phyloP scores from a whole-genome alignment of 768 basidiomycete genomes.

The Amanita brunnescens region DNA sequence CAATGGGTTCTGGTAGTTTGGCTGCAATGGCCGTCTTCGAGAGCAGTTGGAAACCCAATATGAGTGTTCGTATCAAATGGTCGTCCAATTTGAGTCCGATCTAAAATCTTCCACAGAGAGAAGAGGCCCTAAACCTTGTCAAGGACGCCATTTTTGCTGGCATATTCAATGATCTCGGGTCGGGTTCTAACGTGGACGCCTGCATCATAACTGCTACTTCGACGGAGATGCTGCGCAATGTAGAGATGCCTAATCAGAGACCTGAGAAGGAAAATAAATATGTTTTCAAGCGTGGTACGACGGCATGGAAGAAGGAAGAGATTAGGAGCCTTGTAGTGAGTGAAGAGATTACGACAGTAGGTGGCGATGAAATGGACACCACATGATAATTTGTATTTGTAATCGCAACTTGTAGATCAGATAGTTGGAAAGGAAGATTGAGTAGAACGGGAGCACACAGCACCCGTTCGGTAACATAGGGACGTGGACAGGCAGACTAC shows the following conservation, averaged over 20 bases:
- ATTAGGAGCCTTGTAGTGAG: constrained; percentile 63
- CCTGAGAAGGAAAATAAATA: constrained; percentile 67
- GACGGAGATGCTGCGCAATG: constrained; percentile 92
- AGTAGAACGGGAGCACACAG: no score
- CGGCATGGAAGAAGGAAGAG: constrained; percentile 78
- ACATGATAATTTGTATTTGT: constrained; percentile 31
- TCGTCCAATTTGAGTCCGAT: background rate
- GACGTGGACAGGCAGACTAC: no score
- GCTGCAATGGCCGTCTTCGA: constrained; percentile 99
- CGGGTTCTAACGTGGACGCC: constrained; percentile 97
- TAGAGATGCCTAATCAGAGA: constrained; percentile 84
- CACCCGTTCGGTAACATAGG: no score
- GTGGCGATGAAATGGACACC: constrained; percentile 75
- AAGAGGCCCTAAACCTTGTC: constrained; percentile 76
- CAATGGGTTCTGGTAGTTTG: constrained; percentile 94
- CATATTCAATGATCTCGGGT: constrained; percentile 99
- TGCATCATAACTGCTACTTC: constrained; percentile 83
- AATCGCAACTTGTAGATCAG: background rate
- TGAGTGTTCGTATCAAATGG: constrained; percentile 49
- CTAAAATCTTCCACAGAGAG: constrained; percentile 39
- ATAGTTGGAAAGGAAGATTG: no score
- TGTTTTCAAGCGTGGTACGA: constrained; percentile 78
- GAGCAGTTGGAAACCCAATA: constrained; percentile 67
- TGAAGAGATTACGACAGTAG: constrained; percentile 53
- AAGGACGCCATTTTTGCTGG: constrained; percentile 85